Evolutionary conservation across 2,329 filamentous ascomycete species (phyloP), one percentile per base, ranked within the genome.

Genomic region (Colletotrichum sp.): DNA sequence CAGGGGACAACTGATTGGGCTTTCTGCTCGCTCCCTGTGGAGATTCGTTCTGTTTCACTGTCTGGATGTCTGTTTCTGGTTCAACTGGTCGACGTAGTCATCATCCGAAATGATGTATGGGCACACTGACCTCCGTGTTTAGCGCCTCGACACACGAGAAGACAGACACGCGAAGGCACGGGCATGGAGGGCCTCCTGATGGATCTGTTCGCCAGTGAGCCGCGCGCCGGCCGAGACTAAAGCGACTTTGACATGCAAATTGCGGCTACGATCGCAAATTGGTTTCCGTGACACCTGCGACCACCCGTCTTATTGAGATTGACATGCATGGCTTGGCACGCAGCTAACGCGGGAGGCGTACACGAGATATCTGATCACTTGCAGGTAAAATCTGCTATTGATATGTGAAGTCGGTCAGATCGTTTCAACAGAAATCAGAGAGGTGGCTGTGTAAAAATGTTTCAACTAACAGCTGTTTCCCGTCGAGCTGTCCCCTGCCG

Each of bases 371-470:
- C 57, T 44, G 73, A 75, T 24, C 73, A 36, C 68, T 24, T 28
- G 36, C 68, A 70, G 39, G 18, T 65, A 21, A n/a, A 32, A 32
- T 28, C 39, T 13, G 26, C 59, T 30, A 34, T 24, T 15, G 18
- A 13, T 28, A 24, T 36, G 26, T 36, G 39, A 21, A 5, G 32
- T 21, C 21, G 69, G 32, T 21, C 30, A 52, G 36, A 12, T n/a
- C 30, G 69, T 73, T 73, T 73, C 73, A 64, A 39, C 57, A 26
- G 8, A 16, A 8, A 63, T 72, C 62, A 63, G 52, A 63, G 39
- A 66, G 30, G 73, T 73, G 73, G 73, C 73, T 64, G 73, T 68
- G 73, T 64, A 21, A 13, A n/a, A 28, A 18, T 34, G 34, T 26
- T 21, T 69, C 13, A 36, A 69, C 21, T 26, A n/a, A 34, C 6